These are phyloP conservation scores for Pseudogymnoascus sp. DNA, from an alignment of 2,329 filamentous ascomycete species.

Conservation along the genomic window DNA sequence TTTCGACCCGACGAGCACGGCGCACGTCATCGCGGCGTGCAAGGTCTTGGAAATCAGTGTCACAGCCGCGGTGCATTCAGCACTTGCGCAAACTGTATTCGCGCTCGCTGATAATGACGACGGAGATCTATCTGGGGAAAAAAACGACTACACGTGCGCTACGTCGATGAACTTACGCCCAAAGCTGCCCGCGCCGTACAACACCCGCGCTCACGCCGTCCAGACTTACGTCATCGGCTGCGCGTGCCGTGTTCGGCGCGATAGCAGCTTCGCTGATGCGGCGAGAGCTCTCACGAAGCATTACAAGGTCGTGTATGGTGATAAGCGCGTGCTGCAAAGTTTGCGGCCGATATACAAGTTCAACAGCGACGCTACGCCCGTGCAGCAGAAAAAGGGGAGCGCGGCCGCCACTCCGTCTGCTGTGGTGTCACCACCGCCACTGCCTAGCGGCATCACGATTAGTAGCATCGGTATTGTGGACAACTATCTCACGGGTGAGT, in stretches of 20 bases:
- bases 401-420: slow-evolving; percentile 11
- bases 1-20: slow-evolving; percentile 12
- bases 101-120: neutral
- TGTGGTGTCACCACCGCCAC: slow-evolving; percentile 13
- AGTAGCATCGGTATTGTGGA: slow-evolving; percentile 16
- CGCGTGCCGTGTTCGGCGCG: slow-evolving; percentile 9
- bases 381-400: too few species aligned
- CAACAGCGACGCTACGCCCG: neutral
- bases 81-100: slow-evolving; percentile 14
- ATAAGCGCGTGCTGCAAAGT: slow-evolving; percentile 8
- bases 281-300: slow-evolving; percentile 10
- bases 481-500: slow-evolving; percentile 6
- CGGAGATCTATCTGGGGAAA: neutral
- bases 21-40: slow-evolving; percentile 14
- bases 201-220: slow-evolving; percentile 13
- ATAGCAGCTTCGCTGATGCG: slow-evolving; percentile 11
- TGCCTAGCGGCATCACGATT: slow-evolving; percentile 14
- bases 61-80: slow-evolving; percentile 14
- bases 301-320: slow-evolving; percentile 14
- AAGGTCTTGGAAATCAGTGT: slow-evolving; percentile 15
- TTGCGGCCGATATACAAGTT: slow-evolving; percentile 13
- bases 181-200: slow-evolving; percentile 15
- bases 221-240: slow-evolving; percentile 16
- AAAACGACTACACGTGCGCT: neutral
- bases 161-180: slow-evolving; percentile 17